phyloP scores from a whole-genome alignment of 2,329 filamentous ascomycete genomes.

The Aspergillus uvarum region DNA sequence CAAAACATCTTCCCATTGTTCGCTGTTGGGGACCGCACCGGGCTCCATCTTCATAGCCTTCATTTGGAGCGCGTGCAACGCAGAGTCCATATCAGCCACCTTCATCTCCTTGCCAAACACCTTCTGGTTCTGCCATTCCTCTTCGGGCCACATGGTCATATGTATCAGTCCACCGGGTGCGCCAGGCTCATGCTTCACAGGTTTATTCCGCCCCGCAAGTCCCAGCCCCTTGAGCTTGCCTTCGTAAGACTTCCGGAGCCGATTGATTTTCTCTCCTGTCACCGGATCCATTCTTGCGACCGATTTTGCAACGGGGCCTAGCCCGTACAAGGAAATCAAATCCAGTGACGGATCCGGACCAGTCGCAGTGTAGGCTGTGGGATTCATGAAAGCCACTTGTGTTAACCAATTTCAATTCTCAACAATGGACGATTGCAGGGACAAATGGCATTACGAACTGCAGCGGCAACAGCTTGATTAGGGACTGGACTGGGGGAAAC shows the following conservation, averaged over 20 bases:
- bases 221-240: conserved; percentile 50
- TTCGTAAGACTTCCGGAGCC: conserved; percentile 57
- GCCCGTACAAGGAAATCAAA: conserved; percentile 58
- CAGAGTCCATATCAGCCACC: conserved; percentile 42
- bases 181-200: conserved; percentile 45
- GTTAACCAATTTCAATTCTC: conserved; percentile 44
- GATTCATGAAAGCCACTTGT: conserved; percentile 29
- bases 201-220: conserved; percentile 50
- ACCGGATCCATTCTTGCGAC: conserved; percentile 60
- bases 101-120: conserved; percentile 49
- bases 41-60: conserved; percentile 51
- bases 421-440: conserved; percentile 21
- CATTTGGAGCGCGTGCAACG: conserved; percentile 42
- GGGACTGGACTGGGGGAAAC: conserved; percentile 34
- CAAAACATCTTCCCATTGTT: conserved; percentile 50
- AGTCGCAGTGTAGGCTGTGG: conserved; percentile 49
- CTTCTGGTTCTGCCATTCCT: conserved; percentile 53
- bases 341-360: conserved; percentile 59
- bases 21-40: conserved; percentile 46
- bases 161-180: conserved; percentile 40
- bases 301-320: conserved; percentile 56
- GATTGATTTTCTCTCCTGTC: conserved; percentile 66
- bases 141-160: conserved; percentile 50
- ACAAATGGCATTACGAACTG: conserved; percentile 29
- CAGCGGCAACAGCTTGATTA: conserved; percentile 30